Base-by-base conservation (phyloP, 1,139 yeast genomes). In the Yamadazyma oceani region DNA sequence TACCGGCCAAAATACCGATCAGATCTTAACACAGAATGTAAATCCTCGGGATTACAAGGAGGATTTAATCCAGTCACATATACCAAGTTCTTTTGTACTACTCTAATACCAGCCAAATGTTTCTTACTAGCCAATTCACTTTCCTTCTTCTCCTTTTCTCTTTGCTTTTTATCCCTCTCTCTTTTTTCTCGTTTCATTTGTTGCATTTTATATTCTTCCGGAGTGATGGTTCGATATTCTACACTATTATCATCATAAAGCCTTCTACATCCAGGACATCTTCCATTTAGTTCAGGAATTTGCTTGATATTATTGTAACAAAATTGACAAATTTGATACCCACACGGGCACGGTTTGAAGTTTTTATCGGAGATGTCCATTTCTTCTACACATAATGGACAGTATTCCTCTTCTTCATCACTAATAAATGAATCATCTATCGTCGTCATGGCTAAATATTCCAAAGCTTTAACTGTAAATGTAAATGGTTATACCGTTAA, bases 291-390 rank as follows among this genome's bases (percentile, higher is more conserved):
- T 57, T 90, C 96, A 1, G 97, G 97, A 53, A 92, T 92, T 50
- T 87, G 95, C 50, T 96, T 79, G 54, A 94, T 94, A 60, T 90
- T 92, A 66, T 94, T 92, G 72, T 90, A 94, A 61, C 98, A 94
- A 58, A 94, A 94, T 70, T 92, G 97, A 63, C 99, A 94, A 43
- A 92, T 87, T 58, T 94, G 98, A 58, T 94, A 94, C 10, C 98
- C 98, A 69, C 99, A 94, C 1, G 97, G 98, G 71, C 99, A 94
- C 5, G 99, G 99, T 61, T 85, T 88, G 75, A 94, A 94, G 64
- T 90, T 88, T 59, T 86, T 87, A 63, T 94, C 98, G 14, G 96
- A 85, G 32, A 90, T 81, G 62, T 92, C 98, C 90, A 92, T 82
- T 59, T 92, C 97, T 64, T 92, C 98, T 56, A 89, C 94, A 70